Evolutionary conservation across 2,329 filamentous ascomycete species (phyloP).

Genomic region (Colletotrichum eleusines): DNA sequence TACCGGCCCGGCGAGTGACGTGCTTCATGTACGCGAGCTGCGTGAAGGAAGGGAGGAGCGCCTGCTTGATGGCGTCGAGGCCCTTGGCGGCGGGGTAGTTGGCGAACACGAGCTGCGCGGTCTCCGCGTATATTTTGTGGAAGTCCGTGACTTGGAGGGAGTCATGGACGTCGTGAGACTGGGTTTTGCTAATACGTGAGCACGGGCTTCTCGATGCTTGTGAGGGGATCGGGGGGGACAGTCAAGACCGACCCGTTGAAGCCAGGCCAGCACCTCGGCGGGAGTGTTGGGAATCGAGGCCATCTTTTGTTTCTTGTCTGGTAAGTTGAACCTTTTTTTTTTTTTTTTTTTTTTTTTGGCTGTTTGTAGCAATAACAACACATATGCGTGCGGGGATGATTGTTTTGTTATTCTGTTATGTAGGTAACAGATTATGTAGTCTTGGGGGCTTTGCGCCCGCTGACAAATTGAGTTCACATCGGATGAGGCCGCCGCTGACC

Average conservation of each 20-base stretch:
- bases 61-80: slow-evolving; percentile 6
- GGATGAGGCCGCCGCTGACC: background rate
- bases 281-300: background rate
- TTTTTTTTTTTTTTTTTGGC: too few relatives aligned
- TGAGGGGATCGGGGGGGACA: too few relatives aligned
- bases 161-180: background rate
- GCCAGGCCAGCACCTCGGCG: slow-evolving; percentile 2
- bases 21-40: slow-evolving; percentile 29
- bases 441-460: background rate
- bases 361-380: background rate
- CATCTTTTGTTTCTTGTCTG: background rate
- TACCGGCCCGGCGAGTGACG: slow-evolving; percentile 1
- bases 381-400: too few relatives aligned
- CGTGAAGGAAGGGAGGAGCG: background rate
- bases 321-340: too few relatives aligned
- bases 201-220: too few relatives aligned
- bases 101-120: slow-evolving; percentile 7
- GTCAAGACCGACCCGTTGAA: background rate
- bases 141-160: background rate
- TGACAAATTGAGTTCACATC: background rate
- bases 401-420: background rate
- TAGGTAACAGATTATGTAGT: background rate
- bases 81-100: slow-evolving; percentile 5
- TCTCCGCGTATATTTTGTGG: slow-evolving; percentile 9
- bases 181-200: background rate